Percentiles rank a stretch among this genome's conserved stretches.
Evolutionary conservation across 2,329 filamentous ascomycete genomes (phyloP).

Genomic region (Stagonosporopsis vannaccii): DNA sequence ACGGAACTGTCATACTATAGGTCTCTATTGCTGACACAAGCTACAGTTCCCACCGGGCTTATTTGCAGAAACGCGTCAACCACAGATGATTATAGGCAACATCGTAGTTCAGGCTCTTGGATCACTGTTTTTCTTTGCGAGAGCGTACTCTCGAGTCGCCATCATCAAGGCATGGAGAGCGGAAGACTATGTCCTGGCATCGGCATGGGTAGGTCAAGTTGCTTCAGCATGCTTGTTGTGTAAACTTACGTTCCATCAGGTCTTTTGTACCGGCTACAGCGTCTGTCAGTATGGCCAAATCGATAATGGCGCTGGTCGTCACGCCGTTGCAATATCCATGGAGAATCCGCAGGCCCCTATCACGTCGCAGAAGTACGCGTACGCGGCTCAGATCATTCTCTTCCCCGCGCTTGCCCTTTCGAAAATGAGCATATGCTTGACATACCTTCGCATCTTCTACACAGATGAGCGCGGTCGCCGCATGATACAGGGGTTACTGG

Average conservation of each 20-base stretch:
- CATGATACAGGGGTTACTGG: slow-evolving; percentile 23
- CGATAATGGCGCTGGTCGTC: slow-evolving; percentile 25
- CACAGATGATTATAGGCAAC: slow-evolving; percentile 29
- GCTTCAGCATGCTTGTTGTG: not conserved
- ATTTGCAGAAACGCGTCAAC: slow-evolving; percentile 22
- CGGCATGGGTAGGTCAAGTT: slow-evolving; percentile 26
- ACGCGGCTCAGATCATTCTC: slow-evolving; percentile 24
- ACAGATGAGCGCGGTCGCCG: slow-evolving; percentile 22
- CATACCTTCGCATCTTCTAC: slow-evolving; percentile 34
- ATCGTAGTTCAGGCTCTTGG: slow-evolving; percentile 23
- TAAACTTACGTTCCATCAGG: slow-evolving; percentile 10
- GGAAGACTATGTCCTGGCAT: slow-evolving; percentile 27
- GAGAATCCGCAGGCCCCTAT: slow-evolving; percentile 12
- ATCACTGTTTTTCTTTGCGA: slow-evolving; percentile 26
- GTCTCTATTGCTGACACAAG: not conserved
- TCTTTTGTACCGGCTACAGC: slow-evolving; percentile 28
- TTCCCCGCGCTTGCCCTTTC: slow-evolving; percentile 25
- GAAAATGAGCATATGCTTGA: slow-evolving; percentile 35
- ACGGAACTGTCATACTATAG: no score
- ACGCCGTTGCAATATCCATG: slow-evolving; percentile 13
- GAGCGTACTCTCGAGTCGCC: slow-evolving; percentile 27
- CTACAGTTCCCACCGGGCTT: slow-evolving; percentile 8
- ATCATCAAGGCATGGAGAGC: slow-evolving; percentile 26
- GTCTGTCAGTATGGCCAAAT: slow-evolving; percentile 33
- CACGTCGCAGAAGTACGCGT: slow-evolving; percentile 29